Evolutionary conservation across 306 rosid genomes (phyloP).

Genomic region (Cucurbita moschata): DNA sequence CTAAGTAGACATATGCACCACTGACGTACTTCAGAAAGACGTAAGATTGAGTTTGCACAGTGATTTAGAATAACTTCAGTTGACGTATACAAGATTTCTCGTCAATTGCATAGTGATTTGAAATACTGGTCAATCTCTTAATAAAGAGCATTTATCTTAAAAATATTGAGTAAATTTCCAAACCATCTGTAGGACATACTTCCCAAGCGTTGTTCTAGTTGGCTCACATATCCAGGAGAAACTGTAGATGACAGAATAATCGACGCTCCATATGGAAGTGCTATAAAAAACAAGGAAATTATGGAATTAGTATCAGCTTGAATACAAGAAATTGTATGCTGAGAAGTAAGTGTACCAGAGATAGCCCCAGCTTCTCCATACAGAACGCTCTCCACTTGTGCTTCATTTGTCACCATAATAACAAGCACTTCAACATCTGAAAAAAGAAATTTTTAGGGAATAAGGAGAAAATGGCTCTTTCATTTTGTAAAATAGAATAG

Average conservation of each 20-base stretch:
- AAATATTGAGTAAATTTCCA: background rate
- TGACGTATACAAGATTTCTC: background rate
- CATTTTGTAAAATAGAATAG: background rate
- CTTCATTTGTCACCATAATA: conserved; percentile 81
- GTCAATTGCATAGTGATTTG: background rate
- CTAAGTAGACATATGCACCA: no score
- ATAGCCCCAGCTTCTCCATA: conserved; percentile 83
- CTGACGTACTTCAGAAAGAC: no score
- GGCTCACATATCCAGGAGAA: conserved; percentile 82
- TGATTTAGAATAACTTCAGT: no score
- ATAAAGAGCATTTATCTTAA: background rate
- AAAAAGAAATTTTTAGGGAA: conserved; percentile 7
- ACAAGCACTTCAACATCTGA: conserved; percentile 76
- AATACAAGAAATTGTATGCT: background rate
- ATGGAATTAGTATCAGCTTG: conserved; percentile 13
- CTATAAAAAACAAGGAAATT: conserved; percentile 24
- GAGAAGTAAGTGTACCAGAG: conserved; percentile 46
- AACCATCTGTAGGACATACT: conserved; percentile 33
- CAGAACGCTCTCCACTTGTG: conserved; percentile 69
- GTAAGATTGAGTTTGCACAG: no score
- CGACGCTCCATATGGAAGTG: conserved; percentile 71
- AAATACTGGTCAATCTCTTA: background rate
- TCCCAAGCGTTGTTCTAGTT: conserved; percentile 58
- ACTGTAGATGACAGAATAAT: conserved; percentile 80
- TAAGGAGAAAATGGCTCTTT: conserved; percentile 1